A percentile compares a stretch with the other conserved stretches of the same genome.
Evolutionary conservation across 2,329 filamentous ascomycete genomes (phyloP).

Genomic region (Beauveria varroae): DNA sequence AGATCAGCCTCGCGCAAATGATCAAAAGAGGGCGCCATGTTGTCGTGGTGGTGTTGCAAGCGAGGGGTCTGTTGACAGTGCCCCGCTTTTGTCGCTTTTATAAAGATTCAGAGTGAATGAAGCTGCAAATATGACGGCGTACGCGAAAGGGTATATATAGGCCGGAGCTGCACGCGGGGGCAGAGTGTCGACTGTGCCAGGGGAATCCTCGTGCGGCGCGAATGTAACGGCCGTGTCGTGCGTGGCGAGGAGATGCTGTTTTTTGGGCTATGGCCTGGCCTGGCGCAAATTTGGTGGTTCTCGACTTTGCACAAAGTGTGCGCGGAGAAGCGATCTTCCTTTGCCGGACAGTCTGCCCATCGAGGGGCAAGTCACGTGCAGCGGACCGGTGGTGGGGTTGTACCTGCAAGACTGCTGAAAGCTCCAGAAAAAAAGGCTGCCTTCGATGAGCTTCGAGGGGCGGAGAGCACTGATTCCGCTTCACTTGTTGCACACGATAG

Average conservation of each 20-base stretch:
- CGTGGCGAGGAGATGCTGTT: slow-evolving; percentile 16
- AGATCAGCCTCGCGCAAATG: slow-evolving; percentile 87
- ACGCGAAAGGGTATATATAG: background rate
- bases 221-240: slow-evolving; percentile 19
- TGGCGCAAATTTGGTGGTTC: slow-evolving; percentile 32
- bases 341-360: slow-evolving; percentile 20
- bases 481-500: slow-evolving; percentile 7
- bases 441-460: slow-evolving; percentile 12
- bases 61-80: slow-evolving; percentile 28
- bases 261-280: slow-evolving; percentile 9
- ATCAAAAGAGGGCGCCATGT: slow-evolving; percentile 86
- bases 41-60: slow-evolving; percentile 34
- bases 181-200: slow-evolving; percentile 7
- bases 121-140: background rate
- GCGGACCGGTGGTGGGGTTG: slow-evolving; percentile 2
- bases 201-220: slow-evolving; percentile 7
- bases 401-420: slow-evolving; percentile 8
- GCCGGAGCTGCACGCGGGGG: background rate
- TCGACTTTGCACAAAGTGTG: slow-evolving; percentile 29
- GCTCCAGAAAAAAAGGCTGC: slow-evolving; percentile 14
- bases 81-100: slow-evolving; percentile 24
- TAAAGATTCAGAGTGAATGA: background rate
- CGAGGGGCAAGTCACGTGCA: slow-evolving; percentile 37
- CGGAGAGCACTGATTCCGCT: slow-evolving; percentile 8
- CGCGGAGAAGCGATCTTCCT: slow-evolving; percentile 32